Base-by-base conservation (phyloP, 306 rosid genomes). In the Astragalus glycyphyllos region DNA sequence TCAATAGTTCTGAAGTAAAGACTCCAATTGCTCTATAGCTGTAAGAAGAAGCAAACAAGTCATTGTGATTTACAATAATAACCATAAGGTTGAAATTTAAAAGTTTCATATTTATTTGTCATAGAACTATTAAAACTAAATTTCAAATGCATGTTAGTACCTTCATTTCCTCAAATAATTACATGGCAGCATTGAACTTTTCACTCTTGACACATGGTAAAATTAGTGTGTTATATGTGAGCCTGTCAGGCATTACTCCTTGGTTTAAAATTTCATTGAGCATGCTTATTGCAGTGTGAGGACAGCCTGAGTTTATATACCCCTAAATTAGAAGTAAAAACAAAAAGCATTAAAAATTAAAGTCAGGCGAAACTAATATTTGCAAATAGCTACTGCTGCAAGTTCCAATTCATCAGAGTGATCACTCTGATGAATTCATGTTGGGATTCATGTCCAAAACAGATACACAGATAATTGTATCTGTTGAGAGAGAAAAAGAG, bases 101-200 rank as follows among this genome's bases (percentile, higher is more conserved):
- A 73, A 74, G 66, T 42, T 54, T 8, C 73, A 66, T 8, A 63
- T 65, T 57, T 68, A 54, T 23, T 75, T 17, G 62, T 65, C 59
- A 74, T 20, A 20, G 53, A 47, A 69, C 86, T 84, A 76, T 79
- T 62, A 74, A 80, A 86, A 71, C 83, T 77, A 84, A 81, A 86
- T 72, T 75, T 75, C 66, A 65, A 83, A 69, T 77, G 74, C 69
- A 76, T 67, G 73, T 54, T 32, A 80, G 54, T 84, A 89, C 96
- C 97, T 89, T 91, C 96, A 91, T 89, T 80, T 87, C 92, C 78
- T 81, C 81, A 47, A 89, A 85, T 71, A 89, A 86, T 38, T 82
- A 80, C 86, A 85, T 38, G 49, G 97, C 93, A 44, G 70, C 50
- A 61, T 84, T 91, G 88, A 87, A 68, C 75, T 84, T 85, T 74